Evolutionary conservation across 192 early-diverging fungal species (phyloP).

Genomic region (Backusella parvicylindrica): DNA sequence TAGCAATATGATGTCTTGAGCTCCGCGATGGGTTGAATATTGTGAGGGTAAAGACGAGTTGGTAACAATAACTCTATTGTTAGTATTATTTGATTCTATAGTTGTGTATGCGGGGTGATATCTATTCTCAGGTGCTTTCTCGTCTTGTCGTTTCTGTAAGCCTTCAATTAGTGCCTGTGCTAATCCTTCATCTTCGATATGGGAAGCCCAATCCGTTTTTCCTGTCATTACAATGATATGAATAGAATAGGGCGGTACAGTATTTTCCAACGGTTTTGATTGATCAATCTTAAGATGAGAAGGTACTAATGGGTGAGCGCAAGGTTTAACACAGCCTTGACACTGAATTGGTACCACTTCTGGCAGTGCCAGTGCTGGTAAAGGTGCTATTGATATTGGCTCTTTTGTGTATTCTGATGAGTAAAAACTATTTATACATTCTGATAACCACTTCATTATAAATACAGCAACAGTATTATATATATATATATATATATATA

Average conservation of each 20-base stretch:
- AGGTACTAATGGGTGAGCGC: neutral
- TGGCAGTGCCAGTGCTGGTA: neutral
- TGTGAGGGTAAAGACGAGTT: constrained; percentile 6
- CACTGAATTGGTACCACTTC: constrained; percentile 3
- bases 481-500: too few relatives aligned
- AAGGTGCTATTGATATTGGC: neutral
- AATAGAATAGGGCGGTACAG: constrained; percentile 10
- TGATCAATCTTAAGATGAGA: constrained; percentile 14
- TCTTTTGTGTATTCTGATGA: constrained; percentile 5
- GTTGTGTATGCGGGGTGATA: neutral
- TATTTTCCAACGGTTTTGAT: constrained; percentile 11
- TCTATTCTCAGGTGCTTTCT: neutral
- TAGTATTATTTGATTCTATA: neutral
- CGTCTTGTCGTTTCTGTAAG: neutral
- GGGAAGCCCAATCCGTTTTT: neutral
- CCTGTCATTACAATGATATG: constrained; percentile 14
- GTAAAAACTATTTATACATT: constrained; percentile 8
- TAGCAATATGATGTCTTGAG: constrained; percentile 8
- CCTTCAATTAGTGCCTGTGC: neutral
- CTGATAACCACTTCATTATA: constrained; percentile 12
- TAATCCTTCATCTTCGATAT: constrained; percentile 18
- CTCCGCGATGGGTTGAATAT: constrained; percentile 1
- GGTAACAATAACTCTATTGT: neutral
- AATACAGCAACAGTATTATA: neutral
- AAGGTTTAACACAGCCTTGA: constrained; percentile 3